A percentile compares a stretch with the other conserved stretches of the same genome.
Conservation (phyloP, 208 protist species). For the Trypanosomatidae sp. region DNA sequence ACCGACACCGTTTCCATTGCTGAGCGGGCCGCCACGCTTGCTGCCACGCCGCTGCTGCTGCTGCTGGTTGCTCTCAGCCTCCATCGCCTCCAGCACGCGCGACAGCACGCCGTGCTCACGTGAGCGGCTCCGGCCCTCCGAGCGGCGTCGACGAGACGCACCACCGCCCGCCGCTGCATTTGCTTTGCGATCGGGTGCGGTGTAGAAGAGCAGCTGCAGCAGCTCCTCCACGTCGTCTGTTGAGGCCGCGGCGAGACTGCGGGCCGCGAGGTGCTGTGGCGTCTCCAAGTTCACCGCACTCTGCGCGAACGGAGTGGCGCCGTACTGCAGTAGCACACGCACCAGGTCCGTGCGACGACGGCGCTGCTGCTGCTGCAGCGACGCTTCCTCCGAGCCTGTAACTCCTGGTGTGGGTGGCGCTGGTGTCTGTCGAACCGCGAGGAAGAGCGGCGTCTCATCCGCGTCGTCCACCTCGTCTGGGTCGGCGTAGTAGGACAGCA, state of each 20-base stretch:
- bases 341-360: conserved; percentile 30
- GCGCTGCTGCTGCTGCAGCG: conserved; percentile 3
- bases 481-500: conserved; percentile 74
- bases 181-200: conserved; percentile 3
- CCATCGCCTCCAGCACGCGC: not conserved
- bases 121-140: not conserved
- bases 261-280: conserved; percentile 58
- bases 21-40: not conserved
- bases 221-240: conserved; percentile 28
- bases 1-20: not conserved
- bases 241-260: too few relatives aligned
- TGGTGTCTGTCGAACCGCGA: conserved; percentile 39
- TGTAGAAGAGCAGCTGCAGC: conserved; percentile 37
- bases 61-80: too few relatives aligned
- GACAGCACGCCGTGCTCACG: not conserved
- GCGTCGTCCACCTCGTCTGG: conserved; percentile 59
- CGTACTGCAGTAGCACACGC: conserved; percentile 47
- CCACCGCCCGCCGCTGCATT: not conserved
- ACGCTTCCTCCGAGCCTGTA: too few relatives aligned
- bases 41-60: too few relatives aligned
- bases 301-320: conserved; percentile 46
- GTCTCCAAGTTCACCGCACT: conserved; percentile 51
- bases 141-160: conserved; percentile 1
- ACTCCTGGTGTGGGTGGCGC: not conserved
- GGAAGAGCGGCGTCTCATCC: conserved; percentile 66